phyloP scores from a whole-genome alignment of 169 alveolate species.

The Cryptosporidium sp. region DNA sequence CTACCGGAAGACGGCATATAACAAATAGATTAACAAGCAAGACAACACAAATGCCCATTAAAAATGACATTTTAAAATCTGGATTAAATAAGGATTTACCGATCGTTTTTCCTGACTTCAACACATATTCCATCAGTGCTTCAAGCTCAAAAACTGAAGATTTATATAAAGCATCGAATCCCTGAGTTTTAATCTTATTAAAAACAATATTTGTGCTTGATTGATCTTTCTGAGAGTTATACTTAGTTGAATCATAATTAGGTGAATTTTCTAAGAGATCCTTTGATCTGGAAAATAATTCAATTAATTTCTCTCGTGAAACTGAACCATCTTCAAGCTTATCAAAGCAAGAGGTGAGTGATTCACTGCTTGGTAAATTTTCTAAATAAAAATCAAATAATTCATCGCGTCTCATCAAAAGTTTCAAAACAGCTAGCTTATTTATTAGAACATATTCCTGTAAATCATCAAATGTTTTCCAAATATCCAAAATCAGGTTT shows the following conservation, averaged over 20 bases:
- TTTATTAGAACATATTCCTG: slow-evolving; percentile 84
- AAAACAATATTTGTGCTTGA: slow-evolving; percentile 24
- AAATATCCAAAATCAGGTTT: slow-evolving; percentile 82
- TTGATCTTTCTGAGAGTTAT: background rate
- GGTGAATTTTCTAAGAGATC: background rate
- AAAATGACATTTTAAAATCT: slow-evolving; percentile 76
- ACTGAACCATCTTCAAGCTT: slow-evolving; percentile 78
- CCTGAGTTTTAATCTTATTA: background rate
- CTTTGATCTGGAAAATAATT: slow-evolving; percentile 56
- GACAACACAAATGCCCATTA: slow-evolving; percentile 76
- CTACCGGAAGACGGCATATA: slow-evolving; percentile 61
- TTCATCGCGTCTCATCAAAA: slow-evolving; percentile 86
- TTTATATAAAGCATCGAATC: background rate
- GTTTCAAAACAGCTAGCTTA: slow-evolving; percentile 85
- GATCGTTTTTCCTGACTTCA: slow-evolving; percentile 61
- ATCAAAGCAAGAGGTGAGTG: slow-evolving; percentile 76
- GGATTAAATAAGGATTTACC: slow-evolving; percentile 74
- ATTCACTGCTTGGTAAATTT: slow-evolving; percentile 11
- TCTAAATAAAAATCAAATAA: slow-evolving; percentile 80
- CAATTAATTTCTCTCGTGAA: slow-evolving; percentile 68
- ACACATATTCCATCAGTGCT: slow-evolving; percentile 77
- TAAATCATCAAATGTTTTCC: slow-evolving; percentile 86
- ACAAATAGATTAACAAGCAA: slow-evolving; percentile 75
- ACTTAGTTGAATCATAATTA: background rate
- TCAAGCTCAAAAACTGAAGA: slow-evolving; percentile 77